Base-by-base conservation (phyloP, 2,329 filamentous ascomycete species). In the Hypocrella siamensis region DNA sequence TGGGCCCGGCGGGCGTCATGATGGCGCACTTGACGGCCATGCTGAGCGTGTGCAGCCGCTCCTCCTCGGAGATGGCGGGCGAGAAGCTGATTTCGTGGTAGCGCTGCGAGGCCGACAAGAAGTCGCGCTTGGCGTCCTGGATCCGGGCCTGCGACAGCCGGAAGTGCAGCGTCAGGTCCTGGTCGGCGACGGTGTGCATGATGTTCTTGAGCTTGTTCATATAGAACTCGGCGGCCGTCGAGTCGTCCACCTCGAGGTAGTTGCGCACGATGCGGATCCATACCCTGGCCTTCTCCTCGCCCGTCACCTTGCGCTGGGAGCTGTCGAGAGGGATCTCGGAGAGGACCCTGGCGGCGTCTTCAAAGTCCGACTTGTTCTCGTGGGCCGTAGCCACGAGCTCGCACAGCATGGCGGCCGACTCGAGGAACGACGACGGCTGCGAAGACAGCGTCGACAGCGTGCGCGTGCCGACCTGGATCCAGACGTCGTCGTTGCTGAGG, bases 171-270 rank as follows among this genome's bases (percentile, higher is more conserved):
- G 75, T 75, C 29, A 88, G 65, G 38, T 79, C 70, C 25, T 75
- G 70, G 51, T 93, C 75, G 19, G 68, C 59, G 19, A 93, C 75
- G 40, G 70, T 76, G 60, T 82, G 75, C 51, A 93, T 84, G 42
- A 94, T 67, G 49, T 90, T 88, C 60, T 94, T 96, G 54, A 93
- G 79, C 55, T 88, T 86, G 65, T 94, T 94, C 46, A 98, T 68
- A 51, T 86, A 93, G 26, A 70, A 72, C 51, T 92, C 84, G 26
- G 90, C 90, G 22, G 71, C 68, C 2, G 79, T 84, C 7, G 83
- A 79, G 57, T 96, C 86, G 51, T 93, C 88, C 30, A 86, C 83
- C 60, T 98, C 88, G 39, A 98, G 71, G 52, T 90, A 92, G 61
- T 92, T 80, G 39, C 90, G 75, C 49, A 92, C 85, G 49, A 98